phyloP scores from a whole-genome alignment of 768 basidiomycete genomes.

The Kwoniella europaea region DNA sequence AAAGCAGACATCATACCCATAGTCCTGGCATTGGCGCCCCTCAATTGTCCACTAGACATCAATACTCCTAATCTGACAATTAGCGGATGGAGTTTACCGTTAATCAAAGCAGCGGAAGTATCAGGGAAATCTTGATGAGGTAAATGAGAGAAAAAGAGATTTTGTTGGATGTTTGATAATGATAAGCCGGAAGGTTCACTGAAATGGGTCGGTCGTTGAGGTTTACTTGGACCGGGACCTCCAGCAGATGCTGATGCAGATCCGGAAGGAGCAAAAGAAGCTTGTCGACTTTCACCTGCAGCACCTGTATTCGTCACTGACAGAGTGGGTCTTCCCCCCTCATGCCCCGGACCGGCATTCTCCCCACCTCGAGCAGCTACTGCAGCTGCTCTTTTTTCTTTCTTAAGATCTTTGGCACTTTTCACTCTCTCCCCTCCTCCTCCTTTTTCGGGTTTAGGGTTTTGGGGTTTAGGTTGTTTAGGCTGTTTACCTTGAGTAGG shows the following conservation, averaged over 20 bases:
- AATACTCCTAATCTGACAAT: conserved; percentile 84
- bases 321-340: conserved; percentile 7
- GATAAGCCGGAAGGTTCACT: conserved; percentile 7
- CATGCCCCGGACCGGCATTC: background rate
- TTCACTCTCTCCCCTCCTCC: conserved; percentile 17
- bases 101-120: conserved; percentile 37
- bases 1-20: conserved; percentile 90
- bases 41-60: conserved; percentile 88
- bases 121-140: conserved; percentile 40
- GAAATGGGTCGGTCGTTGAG: conserved; percentile 25
- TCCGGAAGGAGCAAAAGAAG: background rate
- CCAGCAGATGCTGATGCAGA: background rate
- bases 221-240: conserved; percentile 5
- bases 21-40: conserved; percentile 92
- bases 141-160: conserved; percentile 54
- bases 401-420: conserved; percentile 55
- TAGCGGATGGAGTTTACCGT: conserved; percentile 74
- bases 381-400: conserved; percentile 56
- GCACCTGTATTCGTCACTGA: conserved; percentile 8
- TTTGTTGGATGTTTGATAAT: conserved; percentile 30
- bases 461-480: conserved; percentile 12
- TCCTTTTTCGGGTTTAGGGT: conserved; percentile 7
- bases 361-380: conserved; percentile 45
- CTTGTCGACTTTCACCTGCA: background rate
- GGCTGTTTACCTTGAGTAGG: conserved; percentile 9